A percentile compares a stretch with the other conserved stretches of the same genome.
phyloP scores from a whole-genome alignment of 306 rosid genomes.

The Vigna mungo region DNA sequence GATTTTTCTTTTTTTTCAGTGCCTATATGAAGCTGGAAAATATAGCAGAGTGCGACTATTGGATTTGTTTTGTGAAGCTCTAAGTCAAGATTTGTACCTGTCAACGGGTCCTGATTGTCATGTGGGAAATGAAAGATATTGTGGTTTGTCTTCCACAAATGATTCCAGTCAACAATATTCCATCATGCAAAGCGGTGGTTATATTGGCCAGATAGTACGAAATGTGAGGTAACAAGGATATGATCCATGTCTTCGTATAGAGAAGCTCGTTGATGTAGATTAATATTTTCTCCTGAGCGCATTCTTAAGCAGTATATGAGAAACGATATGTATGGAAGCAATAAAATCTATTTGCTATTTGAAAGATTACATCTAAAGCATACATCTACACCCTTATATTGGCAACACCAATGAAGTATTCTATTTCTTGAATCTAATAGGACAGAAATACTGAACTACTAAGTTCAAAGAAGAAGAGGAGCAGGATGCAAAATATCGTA shows the following conservation, averaged over 20 bases:
- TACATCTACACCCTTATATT: slow-evolving; percentile 23
- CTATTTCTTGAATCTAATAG: background rate
- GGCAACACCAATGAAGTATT: slow-evolving; percentile 2
- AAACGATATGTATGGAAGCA: slow-evolving; percentile 34
- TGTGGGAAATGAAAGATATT: slow-evolving; percentile 49
- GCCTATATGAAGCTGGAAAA: slow-evolving; percentile 89
- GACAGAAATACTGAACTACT: slow-evolving; percentile 1
- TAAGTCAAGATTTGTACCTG: slow-evolving; percentile 67
- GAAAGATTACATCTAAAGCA: background rate
- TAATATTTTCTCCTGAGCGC: slow-evolving; percentile 13
- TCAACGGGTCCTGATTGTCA: slow-evolving; percentile 49
- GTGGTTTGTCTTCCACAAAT: slow-evolving; percentile 52
- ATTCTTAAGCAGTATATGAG: slow-evolving; percentile 25
- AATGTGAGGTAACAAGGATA: slow-evolving; percentile 70
- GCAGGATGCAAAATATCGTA: slow-evolving; percentile 4
- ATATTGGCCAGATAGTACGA: slow-evolving; percentile 61
- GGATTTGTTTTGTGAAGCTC: slow-evolving; percentile 84
- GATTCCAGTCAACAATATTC: slow-evolving; percentile 55
- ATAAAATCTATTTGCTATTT: slow-evolving; percentile 15
- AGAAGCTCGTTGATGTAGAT: slow-evolving; percentile 21
- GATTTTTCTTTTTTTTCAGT: slow-evolving; percentile 57
- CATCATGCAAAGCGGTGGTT: slow-evolving; percentile 53
- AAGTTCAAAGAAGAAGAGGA: background rate
- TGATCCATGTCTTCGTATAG: slow-evolving; percentile 24
- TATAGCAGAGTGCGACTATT: slow-evolving; percentile 61